Evolutionary conservation across 2,329 filamentous ascomycete genomes (phyloP).

Genomic region (Trichoderma endophyticum): DNA sequence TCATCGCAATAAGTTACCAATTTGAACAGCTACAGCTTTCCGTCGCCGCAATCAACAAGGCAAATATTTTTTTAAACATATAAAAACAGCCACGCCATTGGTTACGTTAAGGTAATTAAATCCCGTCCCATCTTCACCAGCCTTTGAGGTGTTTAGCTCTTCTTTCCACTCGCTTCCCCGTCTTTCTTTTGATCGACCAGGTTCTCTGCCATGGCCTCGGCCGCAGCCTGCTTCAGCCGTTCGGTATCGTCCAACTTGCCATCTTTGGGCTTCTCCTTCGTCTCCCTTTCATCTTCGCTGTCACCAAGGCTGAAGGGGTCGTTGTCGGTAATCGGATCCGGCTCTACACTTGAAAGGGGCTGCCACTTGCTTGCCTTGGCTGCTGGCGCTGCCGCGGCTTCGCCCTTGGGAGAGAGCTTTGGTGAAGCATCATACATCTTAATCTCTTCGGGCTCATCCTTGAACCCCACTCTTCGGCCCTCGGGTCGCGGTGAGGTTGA

Average conservation of each 20-base stretch:
- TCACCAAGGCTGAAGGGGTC: constrained; percentile 97
- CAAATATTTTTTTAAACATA: neutral
- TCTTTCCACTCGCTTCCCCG: constrained; percentile 33
- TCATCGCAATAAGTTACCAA: neutral
- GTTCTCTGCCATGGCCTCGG: constrained; percentile 57
- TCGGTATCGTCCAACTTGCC: constrained; percentile 56
- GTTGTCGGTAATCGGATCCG: constrained; percentile 80
- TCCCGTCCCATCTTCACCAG: neutral
- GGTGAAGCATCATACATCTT: constrained; percentile 67
- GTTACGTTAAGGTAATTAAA: neutral
- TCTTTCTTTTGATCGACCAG: constrained; percentile 43
- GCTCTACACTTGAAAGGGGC: constrained; percentile 77
- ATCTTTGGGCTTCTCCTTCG: constrained; percentile 50
- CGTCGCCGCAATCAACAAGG: neutral
- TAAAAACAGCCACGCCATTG: constrained; percentile 9
- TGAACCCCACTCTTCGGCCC: constrained; percentile 55
- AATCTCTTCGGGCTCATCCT: constrained; percentile 72
- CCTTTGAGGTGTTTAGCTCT: constrained; percentile 27
- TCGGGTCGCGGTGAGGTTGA: constrained; percentile 51
- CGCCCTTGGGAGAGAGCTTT: constrained; percentile 51
- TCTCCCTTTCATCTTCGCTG: constrained; percentile 83
- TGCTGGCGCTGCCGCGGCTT: constrained; percentile 43
- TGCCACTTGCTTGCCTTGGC: constrained; percentile 93
- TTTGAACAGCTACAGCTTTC: neutral
- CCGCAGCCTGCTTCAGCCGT: constrained; percentile 63